These are phyloP conservation scores for Nannochloris sp. DNA, from an alignment of 139 green algal species.

Conservation along the genomic window DNA sequence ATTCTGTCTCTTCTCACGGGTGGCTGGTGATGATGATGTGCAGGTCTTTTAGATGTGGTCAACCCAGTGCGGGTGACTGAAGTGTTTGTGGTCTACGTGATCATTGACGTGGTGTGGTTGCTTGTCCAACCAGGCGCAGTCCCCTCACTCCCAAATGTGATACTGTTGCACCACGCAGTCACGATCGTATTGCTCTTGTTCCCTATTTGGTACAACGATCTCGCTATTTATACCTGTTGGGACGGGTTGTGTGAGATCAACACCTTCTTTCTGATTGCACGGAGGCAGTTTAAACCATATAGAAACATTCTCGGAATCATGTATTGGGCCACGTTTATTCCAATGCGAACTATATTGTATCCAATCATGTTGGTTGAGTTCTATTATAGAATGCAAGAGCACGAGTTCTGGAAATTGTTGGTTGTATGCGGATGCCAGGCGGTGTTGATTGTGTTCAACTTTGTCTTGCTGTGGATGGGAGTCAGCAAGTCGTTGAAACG, in stretches of 20 bases:
- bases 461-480: constrained; percentile 18
- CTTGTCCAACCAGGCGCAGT: constrained; percentile 23
- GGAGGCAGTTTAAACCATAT: constrained; percentile 20
- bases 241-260: constrained; percentile 42
- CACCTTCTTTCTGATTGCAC: constrained; percentile 48
- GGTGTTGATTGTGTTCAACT: constrained; percentile 23
- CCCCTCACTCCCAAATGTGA: constrained; percentile 29
- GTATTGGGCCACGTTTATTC: constrained; percentile 38
- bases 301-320: neutral
- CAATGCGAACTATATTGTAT: constrained; percentile 32
- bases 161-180: constrained; percentile 35
- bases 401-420: neutral
- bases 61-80: constrained; percentile 19
- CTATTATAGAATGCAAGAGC: constrained; percentile 8
- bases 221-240: constrained; percentile 31
- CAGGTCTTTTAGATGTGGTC: constrained; percentile 17
- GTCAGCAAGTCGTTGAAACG: constrained; percentile 13
- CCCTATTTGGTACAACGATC: constrained; percentile 17
- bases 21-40: neutral
- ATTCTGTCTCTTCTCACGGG: neutral
- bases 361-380: constrained; percentile 30
- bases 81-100: constrained; percentile 26
- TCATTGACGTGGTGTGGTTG: constrained; percentile 33
- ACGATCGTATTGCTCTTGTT: constrained; percentile 32
- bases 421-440: constrained; percentile 11